Evolutionary conservation across 306 rosid genomes (phyloP), one percentile per base, ranked within the genome.

Genomic region (Prunus campanulata): DNA sequence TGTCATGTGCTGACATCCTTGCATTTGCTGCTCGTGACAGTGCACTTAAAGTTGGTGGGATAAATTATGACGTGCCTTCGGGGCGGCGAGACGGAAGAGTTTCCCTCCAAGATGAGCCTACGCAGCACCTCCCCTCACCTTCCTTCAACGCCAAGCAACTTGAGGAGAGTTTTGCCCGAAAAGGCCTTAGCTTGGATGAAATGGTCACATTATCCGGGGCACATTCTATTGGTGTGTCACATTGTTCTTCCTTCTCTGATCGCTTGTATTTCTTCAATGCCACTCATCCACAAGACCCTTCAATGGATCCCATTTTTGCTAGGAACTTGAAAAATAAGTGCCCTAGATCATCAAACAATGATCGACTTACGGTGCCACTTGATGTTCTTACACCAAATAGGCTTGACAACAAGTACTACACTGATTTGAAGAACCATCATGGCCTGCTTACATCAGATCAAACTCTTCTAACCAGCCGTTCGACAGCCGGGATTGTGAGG

Each of bases 121-220:
- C 54, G 0, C 7, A 8, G 6, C 1, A n/a, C 15, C 80, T 81
- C 30, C 83, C 82, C 2, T 2, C 22, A 15, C 80, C 80, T 19
- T 72, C 55, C 66, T 75, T 11, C 10, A 59, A 63, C 24, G 72
- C 83, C 47, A 27, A 67, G 32, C 22, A 85, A 46, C 84, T 81
- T 3, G 24, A 4, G 0, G 55, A 74, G 0, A 76, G 11, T 8
- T 85, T 85, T 5, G 64, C 64, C 0, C 14, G 4, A 2, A 76
- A 70, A 61, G 75, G 82, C 54, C 47, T 85, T 11, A 78, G 74
- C 15, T 8, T 77, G 11, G 88, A 50, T 2, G 88, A 85, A 52
- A 85, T 81, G 88, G 88, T 85, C 63, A 80, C 85, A 18, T 74
- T 84, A 22, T 84, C 85, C 0, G 85, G 85, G 22, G 89, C 89